Base-by-base conservation (phyloP, 345 rosid genomes). In the Firmiana major region DNA sequence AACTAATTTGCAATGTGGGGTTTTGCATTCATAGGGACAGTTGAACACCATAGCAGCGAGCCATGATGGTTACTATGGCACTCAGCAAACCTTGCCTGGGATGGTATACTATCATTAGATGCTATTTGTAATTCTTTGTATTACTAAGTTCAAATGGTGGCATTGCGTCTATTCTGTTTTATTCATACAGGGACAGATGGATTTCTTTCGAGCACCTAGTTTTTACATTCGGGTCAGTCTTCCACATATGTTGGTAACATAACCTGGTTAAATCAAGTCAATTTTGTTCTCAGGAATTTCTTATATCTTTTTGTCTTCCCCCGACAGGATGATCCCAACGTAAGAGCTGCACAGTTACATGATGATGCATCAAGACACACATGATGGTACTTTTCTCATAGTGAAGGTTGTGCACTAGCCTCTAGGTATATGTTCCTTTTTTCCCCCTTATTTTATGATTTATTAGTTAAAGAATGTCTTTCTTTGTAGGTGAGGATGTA, bases 361-460 rank as follows among this genome's bases (percentile, higher is more conserved):
- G 93, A 93, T 31, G 90, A 91, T 75, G 86, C 90, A 21, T 83
- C 95, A 43, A 88, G 97, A 81, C 95, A 92, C 76, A 81, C 82
- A 1, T 92, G 77, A 90, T 63, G 49, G 63, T 21, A 49, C 24
- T 31, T n/a, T 34, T 36, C 58, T 43, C 63, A 34, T 19, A 1
- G 8, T 24, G 46, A 69, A 74, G 77, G 77, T 46, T 38, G 31
- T 65, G 57, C 24, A 28, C 34, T 22, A 58, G 16, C 16, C 0
- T 48, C 22, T 7, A 4, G 49, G 19, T 49, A 17, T 19, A 38
- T 38, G 40, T 1, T 5, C 4, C 4, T 19, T 6, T 11, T 28
- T 53, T 51, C 31, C 19, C 5, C 26, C 22, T 11, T 46, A 31
- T 31, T 21, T 46, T 21, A 21, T 21, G 16, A 26, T 43, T n/a